These are phyloP conservation scores for Ophiostoma sp. DNA, from an alignment of 2,329 filamentous ascomycete genomes.

Conservation along the genomic window DNA sequence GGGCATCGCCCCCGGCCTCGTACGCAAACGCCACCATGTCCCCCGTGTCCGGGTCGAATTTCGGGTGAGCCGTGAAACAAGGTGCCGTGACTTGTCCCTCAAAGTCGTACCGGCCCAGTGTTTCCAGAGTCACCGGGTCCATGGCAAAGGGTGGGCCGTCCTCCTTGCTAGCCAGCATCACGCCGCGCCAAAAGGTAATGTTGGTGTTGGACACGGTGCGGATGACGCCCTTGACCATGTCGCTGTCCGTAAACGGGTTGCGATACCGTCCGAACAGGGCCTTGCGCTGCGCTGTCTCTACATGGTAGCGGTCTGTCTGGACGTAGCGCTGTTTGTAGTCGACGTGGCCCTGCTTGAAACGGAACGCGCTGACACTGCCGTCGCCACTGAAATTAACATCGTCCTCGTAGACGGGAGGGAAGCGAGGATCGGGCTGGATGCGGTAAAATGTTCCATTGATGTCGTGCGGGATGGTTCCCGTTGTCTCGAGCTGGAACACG, in stretches of 20 bases:
- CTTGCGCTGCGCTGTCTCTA: conserved; percentile 32
- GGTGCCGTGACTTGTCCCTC: conserved; percentile 45
- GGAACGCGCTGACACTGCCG: conserved; percentile 40
- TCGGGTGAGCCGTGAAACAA: conserved; percentile 50
- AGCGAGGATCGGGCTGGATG: conserved; percentile 49
- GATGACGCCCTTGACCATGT: conserved; percentile 50
- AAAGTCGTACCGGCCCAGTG: conserved; percentile 47
- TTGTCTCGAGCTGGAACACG: conserved; percentile 29
- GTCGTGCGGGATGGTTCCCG: conserved; percentile 38
- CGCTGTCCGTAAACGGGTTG: conserved; percentile 53
- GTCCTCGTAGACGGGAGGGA: conserved; percentile 50
- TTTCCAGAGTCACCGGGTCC: conserved; percentile 47
- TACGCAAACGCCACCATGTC: conserved; percentile 51
- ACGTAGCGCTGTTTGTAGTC: conserved; percentile 43
- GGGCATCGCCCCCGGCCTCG: conserved; percentile 42
- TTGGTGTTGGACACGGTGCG: conserved; percentile 57
- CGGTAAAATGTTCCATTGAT: conserved; percentile 47
- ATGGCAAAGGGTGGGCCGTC: conserved; percentile 48
- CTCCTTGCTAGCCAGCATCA: conserved; percentile 53
- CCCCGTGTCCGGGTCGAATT: conserved; percentile 47
- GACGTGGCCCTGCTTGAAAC: conserved; percentile 38
- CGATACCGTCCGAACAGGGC: conserved; percentile 51
- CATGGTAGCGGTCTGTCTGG: conserved; percentile 36
- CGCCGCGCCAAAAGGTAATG: conserved; percentile 52
- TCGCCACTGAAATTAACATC: conserved; percentile 41